Evolutionary conservation across 202 grass and related monocot genomes (phyloP).

Genomic region (Zizania palustris): DNA sequence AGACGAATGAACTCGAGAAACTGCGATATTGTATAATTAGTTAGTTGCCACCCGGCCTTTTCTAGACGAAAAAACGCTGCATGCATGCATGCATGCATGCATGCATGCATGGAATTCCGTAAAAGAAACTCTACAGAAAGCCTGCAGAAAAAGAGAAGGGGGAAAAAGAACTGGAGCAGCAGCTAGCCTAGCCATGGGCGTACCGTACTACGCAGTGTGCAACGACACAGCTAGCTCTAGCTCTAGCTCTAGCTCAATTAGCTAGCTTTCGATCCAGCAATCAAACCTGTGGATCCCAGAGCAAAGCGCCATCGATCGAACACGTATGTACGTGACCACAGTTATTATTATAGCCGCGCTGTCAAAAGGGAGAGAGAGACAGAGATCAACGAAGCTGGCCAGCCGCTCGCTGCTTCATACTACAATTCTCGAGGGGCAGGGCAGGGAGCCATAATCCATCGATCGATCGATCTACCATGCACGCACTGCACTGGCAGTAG

Average conservation of each 20-base stretch:
- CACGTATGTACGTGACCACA: slow-evolving; percentile 17
- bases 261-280: slow-evolving; percentile 41
- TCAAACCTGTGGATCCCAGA: slow-evolving; percentile 55
- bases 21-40: background rate
- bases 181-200: background rate
- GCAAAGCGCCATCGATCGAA: slow-evolving; percentile 20
- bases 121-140: slow-evolving; percentile 27
- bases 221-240: background rate
- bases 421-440: no score
- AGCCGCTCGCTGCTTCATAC: no score
- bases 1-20: no score
- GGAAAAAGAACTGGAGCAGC: background rate
- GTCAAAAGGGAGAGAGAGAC: background rate
- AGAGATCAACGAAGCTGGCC: no score
- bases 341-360: slow-evolving; percentile 34
- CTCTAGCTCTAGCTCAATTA: background rate
- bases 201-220: background rate
- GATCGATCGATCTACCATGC: slow-evolving; percentile 8
- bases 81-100: slow-evolving; percentile 12
- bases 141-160: background rate
- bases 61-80: background rate
- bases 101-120: slow-evolving; percentile 21
- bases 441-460: background rate
- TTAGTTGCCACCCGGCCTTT: slow-evolving; percentile 17
- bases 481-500: background rate